Conservation (phyloP, 306 rosid genomes). For the Rosa lucieae region DNA sequence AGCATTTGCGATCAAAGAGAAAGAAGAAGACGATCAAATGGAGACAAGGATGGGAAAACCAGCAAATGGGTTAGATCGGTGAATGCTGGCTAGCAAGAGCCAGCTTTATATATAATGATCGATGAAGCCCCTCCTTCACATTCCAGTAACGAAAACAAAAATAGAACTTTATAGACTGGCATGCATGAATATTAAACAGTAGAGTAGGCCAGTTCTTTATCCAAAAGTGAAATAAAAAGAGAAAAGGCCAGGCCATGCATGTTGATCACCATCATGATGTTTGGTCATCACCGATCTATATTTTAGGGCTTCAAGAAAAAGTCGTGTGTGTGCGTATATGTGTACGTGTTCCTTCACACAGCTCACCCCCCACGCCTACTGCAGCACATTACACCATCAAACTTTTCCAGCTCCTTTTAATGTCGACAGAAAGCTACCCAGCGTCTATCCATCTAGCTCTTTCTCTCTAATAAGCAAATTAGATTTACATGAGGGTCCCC, state of each 20-base stretch:
- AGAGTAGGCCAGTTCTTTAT: neutral
- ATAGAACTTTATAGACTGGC: constrained; percentile 7
- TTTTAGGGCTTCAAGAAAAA: neutral
- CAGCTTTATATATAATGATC: neutral
- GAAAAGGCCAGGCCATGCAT: neutral
- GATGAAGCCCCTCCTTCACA: neutral
- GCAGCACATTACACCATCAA: neutral
- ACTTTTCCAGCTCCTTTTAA: neutral
- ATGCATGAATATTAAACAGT: constrained; percentile 1
- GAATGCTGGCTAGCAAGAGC: neutral
- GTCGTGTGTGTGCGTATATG: neutral
- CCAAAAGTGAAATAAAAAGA: neutral
- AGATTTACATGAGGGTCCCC: too few relatives aligned
- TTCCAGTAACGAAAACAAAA: neutral
- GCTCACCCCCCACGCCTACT: constrained; percentile 18
- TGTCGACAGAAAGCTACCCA: neutral
- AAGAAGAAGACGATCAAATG: too few relatives aligned
- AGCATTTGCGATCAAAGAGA: too few relatives aligned
- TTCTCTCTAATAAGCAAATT: too few relatives aligned
- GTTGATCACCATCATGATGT: neutral
- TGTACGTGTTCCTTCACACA: constrained; percentile 5
- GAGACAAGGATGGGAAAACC: too few relatives aligned
- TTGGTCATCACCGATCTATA: neutral
- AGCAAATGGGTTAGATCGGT: too few relatives aligned
- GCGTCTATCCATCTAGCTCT: too few relatives aligned